Conservation (phyloP, 139 green algal species). For the Micractinium sp. region DNA sequence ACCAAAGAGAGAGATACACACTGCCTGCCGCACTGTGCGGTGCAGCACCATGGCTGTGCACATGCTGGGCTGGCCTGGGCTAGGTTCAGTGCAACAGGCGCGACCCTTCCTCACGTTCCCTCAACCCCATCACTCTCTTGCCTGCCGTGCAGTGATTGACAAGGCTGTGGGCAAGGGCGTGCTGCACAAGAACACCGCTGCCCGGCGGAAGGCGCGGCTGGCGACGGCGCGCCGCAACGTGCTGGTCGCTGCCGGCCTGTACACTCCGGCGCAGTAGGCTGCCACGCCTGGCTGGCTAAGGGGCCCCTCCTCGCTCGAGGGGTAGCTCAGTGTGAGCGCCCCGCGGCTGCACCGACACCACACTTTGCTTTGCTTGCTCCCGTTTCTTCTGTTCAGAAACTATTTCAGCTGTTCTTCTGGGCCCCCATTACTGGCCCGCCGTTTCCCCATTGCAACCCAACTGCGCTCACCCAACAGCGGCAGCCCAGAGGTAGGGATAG, state of each 20-base stretch:
- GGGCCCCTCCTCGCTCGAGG: no score
- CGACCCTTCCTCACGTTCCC: neutral
- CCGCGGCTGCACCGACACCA: neutral
- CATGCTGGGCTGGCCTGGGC: neutral
- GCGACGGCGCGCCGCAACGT: slow-evolving; percentile 66
- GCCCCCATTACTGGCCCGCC: neutral
- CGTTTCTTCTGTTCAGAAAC: neutral
- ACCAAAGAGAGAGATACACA: no score
- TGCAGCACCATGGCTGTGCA: slow-evolving; percentile 56
- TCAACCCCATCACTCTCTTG: neutral
- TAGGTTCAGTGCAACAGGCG: neutral
- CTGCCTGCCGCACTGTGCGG: no score
- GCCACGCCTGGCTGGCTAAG: neutral
- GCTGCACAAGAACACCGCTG: slow-evolving; percentile 86
- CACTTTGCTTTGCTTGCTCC: neutral
- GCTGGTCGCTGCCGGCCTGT: slow-evolving; percentile 69
- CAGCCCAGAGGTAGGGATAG: no score
- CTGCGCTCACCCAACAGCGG: no score
- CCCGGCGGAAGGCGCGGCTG: slow-evolving; percentile 84
- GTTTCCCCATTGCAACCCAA: no score
- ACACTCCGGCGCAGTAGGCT: slow-evolving; percentile 52
- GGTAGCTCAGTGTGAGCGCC: no score
- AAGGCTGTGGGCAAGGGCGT: slow-evolving; percentile 82
- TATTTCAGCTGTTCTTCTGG: neutral
- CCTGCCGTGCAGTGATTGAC: slow-evolving; percentile 34